Percentiles rank a stretch among this genome's conserved stretches.
phyloP scores from a whole-genome alignment of 2,329 filamentous ascomycete genomes.

The Phoma sp. region DNA sequence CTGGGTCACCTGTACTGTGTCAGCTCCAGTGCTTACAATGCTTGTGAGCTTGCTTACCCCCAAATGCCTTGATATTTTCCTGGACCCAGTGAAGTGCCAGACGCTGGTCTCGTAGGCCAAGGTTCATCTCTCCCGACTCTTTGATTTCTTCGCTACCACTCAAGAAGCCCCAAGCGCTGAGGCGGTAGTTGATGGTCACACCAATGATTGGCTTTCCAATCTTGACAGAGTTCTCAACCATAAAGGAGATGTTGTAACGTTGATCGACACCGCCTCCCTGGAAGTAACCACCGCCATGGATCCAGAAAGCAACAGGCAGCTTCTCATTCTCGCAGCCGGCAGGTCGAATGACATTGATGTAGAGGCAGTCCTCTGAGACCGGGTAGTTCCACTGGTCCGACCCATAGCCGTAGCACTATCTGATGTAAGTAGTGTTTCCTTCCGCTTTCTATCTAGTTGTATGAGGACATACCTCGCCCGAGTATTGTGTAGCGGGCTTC shows the following conservation, averaged over 20 bases:
- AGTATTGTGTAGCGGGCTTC: constrained; percentile 48
- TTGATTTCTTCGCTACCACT: constrained; percentile 48
- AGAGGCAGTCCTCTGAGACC: constrained; percentile 61
- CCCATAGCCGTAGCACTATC: constrained; percentile 49
- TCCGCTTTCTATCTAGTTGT: too few species aligned
- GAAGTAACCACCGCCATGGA: constrained; percentile 62
- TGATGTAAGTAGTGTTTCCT: not conserved
- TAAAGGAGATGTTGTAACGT: constrained; percentile 58
- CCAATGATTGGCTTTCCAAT: constrained; percentile 58
- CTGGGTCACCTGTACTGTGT: constrained; percentile 45
- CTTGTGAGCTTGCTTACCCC: constrained; percentile 45
- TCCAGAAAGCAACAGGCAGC: constrained; percentile 63
- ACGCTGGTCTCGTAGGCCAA: constrained; percentile 58
- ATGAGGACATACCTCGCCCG: constrained; percentile 19
- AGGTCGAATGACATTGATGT: constrained; percentile 61
- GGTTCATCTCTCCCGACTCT: constrained; percentile 55
- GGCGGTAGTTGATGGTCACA: constrained; percentile 59
- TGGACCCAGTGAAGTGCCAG: constrained; percentile 56
- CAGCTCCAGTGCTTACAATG: constrained; percentile 29
- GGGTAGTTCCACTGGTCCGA: constrained; percentile 51
- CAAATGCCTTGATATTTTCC: constrained; percentile 54
- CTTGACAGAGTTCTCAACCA: constrained; percentile 57
- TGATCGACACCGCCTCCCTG: constrained; percentile 61
- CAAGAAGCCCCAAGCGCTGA: constrained; percentile 70
- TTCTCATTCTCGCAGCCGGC: constrained; percentile 39